phyloP scores from a whole-genome alignment of 176 grass and related monocot species.

The Hordeum marinum region DNA sequence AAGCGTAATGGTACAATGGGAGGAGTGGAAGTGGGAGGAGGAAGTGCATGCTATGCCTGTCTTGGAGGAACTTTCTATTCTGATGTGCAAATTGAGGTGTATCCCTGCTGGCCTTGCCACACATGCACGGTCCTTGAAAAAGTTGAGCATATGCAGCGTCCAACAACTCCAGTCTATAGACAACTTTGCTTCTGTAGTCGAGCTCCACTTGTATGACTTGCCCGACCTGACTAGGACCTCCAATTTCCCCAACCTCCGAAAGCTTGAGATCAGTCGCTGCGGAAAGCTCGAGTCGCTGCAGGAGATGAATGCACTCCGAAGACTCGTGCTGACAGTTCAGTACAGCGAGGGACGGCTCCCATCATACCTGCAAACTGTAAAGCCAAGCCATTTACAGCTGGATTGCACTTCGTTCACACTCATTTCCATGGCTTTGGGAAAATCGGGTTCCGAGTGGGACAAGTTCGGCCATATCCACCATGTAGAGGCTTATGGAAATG shows the following conservation, averaged over 20 bases:
- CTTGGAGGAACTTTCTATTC: slow-evolving; percentile 14
- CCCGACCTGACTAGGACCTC: not conserved
- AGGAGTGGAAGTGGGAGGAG: not conserved
- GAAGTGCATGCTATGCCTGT: slow-evolving; percentile 15
- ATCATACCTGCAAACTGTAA: not conserved
- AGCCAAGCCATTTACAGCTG: not conserved
- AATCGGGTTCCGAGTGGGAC: not conserved
- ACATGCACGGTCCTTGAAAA: not conserved
- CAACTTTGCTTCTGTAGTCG: not conserved
- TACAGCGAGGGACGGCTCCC: not conserved
- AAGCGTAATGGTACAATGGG: slow-evolving; percentile 23
- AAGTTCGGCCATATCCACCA: not conserved
- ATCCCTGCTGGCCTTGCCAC: not conserved
- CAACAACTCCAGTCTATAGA: not conserved
- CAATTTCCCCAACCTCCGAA: not conserved
- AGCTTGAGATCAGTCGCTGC: not conserved
- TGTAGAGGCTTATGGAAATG: not conserved
- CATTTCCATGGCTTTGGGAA: not conserved
- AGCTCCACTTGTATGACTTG: not conserved
- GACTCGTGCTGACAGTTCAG: not conserved
- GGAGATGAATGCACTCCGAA: not conserved
- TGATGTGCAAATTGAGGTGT: slow-evolving; percentile 5
- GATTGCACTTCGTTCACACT: not conserved
- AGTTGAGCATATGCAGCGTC: not conserved
- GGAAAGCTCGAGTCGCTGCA: not conserved